A percentile compares a stretch with the other conserved stretches of the same genome.
phyloP scores from a whole-genome alignment of 768 basidiomycete genomes.

The Royoungia palumana region DNA sequence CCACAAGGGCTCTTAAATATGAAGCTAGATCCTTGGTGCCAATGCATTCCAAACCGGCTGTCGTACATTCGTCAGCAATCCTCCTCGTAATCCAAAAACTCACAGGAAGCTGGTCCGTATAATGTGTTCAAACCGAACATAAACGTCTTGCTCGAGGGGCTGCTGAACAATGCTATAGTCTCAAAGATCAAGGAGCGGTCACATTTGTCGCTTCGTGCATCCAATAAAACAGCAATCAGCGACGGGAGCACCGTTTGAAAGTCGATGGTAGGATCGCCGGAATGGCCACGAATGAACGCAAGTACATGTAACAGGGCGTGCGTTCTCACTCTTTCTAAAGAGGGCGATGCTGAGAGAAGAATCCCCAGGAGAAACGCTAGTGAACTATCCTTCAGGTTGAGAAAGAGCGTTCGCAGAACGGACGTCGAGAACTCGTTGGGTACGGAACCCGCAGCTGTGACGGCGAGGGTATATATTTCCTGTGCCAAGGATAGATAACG shows the following conservation, averaged over 20 bases:
- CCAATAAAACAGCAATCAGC: slow-evolving; percentile 54
- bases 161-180: slow-evolving; percentile 49
- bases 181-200: slow-evolving; percentile 42
- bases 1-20: slow-evolving; percentile 53
- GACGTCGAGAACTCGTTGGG: slow-evolving; percentile 44
- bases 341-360: slow-evolving; percentile 43
- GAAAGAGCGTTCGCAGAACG: slow-evolving; percentile 64
- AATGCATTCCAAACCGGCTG: slow-evolving; percentile 60
- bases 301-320: slow-evolving; percentile 71
- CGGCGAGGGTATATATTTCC: slow-evolving; percentile 63
- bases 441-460: slow-evolving; percentile 46
- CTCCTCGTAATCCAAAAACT: slow-evolving; percentile 19
- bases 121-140: slow-evolving; percentile 74
- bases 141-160: slow-evolving; percentile 38
- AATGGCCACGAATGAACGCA: slow-evolving; percentile 78
- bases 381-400: slow-evolving; percentile 62
- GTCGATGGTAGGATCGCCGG: slow-evolving; percentile 54
- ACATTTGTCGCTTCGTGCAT: slow-evolving; percentile 27
- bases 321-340: slow-evolving; percentile 36
- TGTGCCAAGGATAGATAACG: slow-evolving; percentile 62
- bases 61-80: slow-evolving; percentile 20
- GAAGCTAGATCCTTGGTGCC: slow-evolving; percentile 58
- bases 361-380: slow-evolving; percentile 79
- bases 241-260: slow-evolving; percentile 79
- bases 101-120: slow-evolving; percentile 62